Conservation (phyloP, 495 filamentous ascomycete species). For the Talaromyces stipitatus region DNA sequence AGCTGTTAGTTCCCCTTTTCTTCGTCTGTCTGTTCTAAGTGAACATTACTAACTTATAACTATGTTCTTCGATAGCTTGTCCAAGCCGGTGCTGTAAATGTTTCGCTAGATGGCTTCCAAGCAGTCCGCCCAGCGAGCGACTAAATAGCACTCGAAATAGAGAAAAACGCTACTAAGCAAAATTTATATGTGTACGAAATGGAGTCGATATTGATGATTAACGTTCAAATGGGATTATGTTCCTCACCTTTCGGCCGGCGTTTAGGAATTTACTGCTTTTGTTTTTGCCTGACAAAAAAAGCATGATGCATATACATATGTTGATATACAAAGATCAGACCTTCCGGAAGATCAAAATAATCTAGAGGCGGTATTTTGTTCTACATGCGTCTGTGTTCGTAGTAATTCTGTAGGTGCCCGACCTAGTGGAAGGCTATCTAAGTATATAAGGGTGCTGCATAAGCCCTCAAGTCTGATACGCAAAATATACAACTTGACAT, state of each 20-base stretch:
- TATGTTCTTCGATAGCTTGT: conserved; percentile 56
- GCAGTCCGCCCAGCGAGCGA: conserved; percentile 31
- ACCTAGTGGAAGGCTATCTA: too few species aligned
- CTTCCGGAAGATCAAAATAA: too few species aligned
- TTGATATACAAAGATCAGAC: not conserved
- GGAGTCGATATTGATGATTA: not conserved
- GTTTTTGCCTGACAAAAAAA: not conserved
- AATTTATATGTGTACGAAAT: not conserved
- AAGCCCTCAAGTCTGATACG: too few species aligned
- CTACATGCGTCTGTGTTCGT: too few species aligned
- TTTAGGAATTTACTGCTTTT: not conserved
- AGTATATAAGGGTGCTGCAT: too few species aligned
- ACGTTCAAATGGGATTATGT: too few species aligned
- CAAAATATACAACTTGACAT: too few species aligned
- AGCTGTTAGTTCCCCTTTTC: conserved; percentile 58
- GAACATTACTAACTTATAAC: conserved; percentile 9
- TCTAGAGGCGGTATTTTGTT: too few species aligned
- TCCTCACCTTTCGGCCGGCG: conserved; percentile 5
- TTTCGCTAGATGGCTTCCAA: conserved; percentile 70
- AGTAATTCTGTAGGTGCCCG: too few species aligned
- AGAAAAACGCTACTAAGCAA: not conserved
- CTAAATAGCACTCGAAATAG: not conserved
- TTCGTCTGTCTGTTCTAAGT: not conserved
- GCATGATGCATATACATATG: not conserved
- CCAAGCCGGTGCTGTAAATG: conserved; percentile 83